These are phyloP conservation scores for Cornus controversa DNA, from an alignment of 148 eudicot genomes.

Conservation along the genomic window DNA sequence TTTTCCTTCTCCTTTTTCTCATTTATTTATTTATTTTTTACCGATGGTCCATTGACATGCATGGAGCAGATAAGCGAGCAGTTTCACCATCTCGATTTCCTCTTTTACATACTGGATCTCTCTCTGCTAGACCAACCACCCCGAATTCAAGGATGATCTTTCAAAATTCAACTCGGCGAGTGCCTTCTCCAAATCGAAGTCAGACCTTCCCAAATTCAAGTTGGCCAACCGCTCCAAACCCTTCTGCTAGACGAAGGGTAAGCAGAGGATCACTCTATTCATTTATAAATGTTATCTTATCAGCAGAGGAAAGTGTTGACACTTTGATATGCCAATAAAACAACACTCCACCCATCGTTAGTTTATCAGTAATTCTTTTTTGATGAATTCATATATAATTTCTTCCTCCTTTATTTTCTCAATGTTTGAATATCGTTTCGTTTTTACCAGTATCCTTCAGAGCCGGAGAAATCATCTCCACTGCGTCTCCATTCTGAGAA, in stretches of 20 bases:
- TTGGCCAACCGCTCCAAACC: constrained; percentile 46
- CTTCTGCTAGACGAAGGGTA: constrained; percentile 56
- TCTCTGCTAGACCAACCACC: constrained; percentile 51
- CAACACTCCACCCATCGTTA: background rate
- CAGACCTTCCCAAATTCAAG: constrained; percentile 23
- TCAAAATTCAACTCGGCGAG: constrained; percentile 19
- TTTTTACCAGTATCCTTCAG: constrained; percentile 43
- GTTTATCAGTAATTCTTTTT: too few species aligned
- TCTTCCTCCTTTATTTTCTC: too few species aligned
- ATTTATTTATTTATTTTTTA: background rate
- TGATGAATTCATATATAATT: background rate
- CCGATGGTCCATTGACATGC: background rate
- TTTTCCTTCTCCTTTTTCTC: background rate
- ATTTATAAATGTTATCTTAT: background rate
- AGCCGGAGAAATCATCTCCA: constrained; percentile 66
- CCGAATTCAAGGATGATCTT: constrained; percentile 37
- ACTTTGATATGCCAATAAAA: background rate
- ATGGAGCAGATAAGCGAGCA: constrained; percentile 58
- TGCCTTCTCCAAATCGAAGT: constrained; percentile 2
- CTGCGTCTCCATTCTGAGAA: constrained; percentile 57
- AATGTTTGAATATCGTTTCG: constrained; percentile 10
- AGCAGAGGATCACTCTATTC: constrained; percentile 10
- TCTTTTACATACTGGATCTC: constrained; percentile 70
- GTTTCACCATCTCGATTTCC: constrained; percentile 82
- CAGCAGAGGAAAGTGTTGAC: background rate